Evolutionary conservation across 345 rosid species (phyloP).

Genomic region (Jatropha curcas): DNA sequence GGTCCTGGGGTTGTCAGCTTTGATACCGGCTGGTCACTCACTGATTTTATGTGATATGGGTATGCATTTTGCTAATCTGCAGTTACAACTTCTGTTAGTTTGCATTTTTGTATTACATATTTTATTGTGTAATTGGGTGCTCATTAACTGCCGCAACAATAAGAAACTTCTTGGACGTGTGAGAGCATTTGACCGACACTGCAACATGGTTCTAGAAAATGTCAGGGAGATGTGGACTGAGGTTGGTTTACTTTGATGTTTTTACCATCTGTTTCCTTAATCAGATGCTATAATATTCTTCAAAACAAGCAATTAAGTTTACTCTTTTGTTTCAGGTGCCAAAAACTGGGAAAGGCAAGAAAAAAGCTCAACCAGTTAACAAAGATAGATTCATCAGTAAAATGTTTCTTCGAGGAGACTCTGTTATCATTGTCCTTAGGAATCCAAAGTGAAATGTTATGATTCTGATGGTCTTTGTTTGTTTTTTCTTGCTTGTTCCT

Average conservation of each 20-base stretch:
- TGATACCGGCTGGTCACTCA: constrained; percentile 21
- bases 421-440: constrained; percentile 93
- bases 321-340: constrained; percentile 54
- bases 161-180: constrained; percentile 91
- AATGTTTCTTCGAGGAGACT: constrained; percentile 98
- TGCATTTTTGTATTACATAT: not conserved
- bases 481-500: not conserved
- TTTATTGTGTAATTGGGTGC: constrained; percentile 45
- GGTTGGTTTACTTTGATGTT: constrained; percentile 40
- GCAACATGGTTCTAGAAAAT: constrained; percentile 98
- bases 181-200: constrained; percentile 91
- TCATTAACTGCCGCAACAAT: constrained; percentile 87
- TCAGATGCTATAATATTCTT: not conserved
- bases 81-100: not conserved
- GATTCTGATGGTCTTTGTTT: not conserved
- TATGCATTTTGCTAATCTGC: constrained; percentile 5
- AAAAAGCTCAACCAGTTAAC: constrained; percentile 89
- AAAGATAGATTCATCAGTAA: constrained; percentile 94
- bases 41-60: not conserved
- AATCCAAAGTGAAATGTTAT: constrained; percentile 57
- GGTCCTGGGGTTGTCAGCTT: constrained; percentile 14
- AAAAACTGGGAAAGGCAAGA: constrained; percentile 98
- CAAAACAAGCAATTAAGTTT: not conserved
- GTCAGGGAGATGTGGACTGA: constrained; percentile 99
- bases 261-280: no score